Evolutionary conservation across 345 rosid genomes (phyloP).

Genomic region (Pelargonium nanum): DNA sequence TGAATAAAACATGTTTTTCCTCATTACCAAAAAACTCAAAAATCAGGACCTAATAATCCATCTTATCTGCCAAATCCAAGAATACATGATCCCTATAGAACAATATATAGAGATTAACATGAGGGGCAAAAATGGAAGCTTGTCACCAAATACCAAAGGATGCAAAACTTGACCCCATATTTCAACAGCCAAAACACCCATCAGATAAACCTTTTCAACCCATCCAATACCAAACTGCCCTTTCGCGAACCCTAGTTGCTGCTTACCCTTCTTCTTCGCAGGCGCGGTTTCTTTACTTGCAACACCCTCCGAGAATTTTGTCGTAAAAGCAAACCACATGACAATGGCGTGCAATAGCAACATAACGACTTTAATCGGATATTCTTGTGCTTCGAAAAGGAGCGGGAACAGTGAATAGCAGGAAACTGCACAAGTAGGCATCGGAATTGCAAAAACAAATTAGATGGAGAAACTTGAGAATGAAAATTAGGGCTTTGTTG

Average conservation of each 20-base stretch:
- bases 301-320: constrained; percentile 18
- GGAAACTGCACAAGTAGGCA: constrained; percentile 41
- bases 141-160: constrained; percentile 53
- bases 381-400: constrained; percentile 65
- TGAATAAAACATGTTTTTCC: no score
- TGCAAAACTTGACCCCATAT: constrained; percentile 60
- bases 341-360: constrained; percentile 47
- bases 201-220: constrained; percentile 38
- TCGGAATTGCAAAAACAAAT: background rate
- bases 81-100: constrained; percentile 52
- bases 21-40: no score
- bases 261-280: constrained; percentile 14
- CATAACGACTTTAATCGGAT: constrained; percentile 67
- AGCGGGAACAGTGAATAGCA: constrained; percentile 85
- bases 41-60: constrained; percentile 18
- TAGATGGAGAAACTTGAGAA: no score
- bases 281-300: constrained; percentile 3
- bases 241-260: constrained; percentile 6
- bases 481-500: no score
- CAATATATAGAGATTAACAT: constrained; percentile 68
- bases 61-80: constrained; percentile 84
- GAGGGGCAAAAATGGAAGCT: constrained; percentile 65
- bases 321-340: constrained; percentile 43
- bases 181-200: constrained; percentile 60
- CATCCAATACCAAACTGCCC: constrained; percentile 37